A percentile compares a stretch with the other conserved stretches of the same genome.
phyloP scores from a whole-genome alignment of 139 green algal genomes.

The Gonium pectorale region DNA sequence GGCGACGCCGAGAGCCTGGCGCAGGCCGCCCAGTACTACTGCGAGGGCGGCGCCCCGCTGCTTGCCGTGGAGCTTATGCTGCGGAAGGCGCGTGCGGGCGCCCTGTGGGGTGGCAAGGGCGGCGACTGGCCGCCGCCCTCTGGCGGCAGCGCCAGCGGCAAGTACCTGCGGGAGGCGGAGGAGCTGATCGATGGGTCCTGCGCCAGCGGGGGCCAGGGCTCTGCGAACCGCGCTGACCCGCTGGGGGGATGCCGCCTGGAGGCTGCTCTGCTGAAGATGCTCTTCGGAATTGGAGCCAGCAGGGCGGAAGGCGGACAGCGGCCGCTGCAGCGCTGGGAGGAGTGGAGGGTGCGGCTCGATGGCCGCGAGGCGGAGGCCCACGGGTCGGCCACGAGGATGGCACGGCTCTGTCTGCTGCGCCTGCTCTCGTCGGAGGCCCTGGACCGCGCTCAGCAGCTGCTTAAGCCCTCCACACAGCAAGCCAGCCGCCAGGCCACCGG shows the following conservation, averaged over 20 bases:
- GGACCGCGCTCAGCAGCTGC: not conserved
- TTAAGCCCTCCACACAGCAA: no score
- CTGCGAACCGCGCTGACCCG: not conserved
- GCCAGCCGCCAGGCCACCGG: no score
- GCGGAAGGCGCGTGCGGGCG: not conserved
- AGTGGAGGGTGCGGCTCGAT: not conserved
- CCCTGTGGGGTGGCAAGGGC: constrained; percentile 5
- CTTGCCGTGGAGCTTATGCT: not conserved
- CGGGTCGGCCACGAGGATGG: not conserved
- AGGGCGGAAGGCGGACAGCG: no score
- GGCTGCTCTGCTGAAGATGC: not conserved
- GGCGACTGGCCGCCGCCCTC: not conserved
- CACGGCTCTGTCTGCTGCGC: constrained; percentile 19
- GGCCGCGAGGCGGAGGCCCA: not conserved
- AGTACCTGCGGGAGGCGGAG: not conserved
- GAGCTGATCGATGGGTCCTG: not conserved
- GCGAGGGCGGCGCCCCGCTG: not conserved
- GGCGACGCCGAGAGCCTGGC: not conserved
- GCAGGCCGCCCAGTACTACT: not conserved
- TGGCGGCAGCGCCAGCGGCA: not conserved
- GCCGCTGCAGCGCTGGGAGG: not conserved
- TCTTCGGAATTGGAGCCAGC: no score
- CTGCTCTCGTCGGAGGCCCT: not conserved
- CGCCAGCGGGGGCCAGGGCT: not conserved
- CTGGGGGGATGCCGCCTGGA: not conserved